These are phyloP conservation scores for Telopea speciosissima DNA, from an alignment of 177 flowering plant species.

Conservation along the genomic window DNA sequence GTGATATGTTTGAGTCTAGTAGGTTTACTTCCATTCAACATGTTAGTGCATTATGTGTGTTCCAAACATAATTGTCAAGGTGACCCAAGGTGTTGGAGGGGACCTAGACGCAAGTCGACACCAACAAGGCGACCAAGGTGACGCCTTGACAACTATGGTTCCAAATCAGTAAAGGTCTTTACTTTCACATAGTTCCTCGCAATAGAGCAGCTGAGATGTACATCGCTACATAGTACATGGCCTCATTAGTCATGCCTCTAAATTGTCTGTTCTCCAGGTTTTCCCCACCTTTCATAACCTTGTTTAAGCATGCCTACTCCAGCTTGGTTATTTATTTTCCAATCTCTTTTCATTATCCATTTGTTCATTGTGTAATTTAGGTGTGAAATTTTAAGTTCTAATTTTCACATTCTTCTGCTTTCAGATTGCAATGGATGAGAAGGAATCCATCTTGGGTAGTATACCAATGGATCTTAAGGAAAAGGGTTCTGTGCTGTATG, in stretches of 20 bases:
- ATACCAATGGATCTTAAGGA: constrained; percentile 61
- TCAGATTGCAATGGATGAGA: constrained; percentile 80
- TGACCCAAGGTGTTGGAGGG: too few relatives aligned
- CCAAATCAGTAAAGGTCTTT: not conserved
- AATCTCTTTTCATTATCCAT: not conserved
- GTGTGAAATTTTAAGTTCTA: not conserved
- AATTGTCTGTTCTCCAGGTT: not conserved
- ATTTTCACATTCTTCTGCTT: constrained; percentile 1
- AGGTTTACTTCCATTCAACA: not conserved
- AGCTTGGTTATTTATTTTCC: not conserved
- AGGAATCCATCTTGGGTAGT: constrained; percentile 66
- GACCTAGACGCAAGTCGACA: too few relatives aligned
- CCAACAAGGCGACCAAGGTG: too few relatives aligned
- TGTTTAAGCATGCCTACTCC: not conserved
- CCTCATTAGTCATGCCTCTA: not conserved
- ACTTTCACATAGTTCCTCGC: not conserved
- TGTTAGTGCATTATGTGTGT: not conserved
- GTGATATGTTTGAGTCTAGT: not conserved
- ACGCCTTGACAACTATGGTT: too few relatives aligned
- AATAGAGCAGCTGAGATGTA: not conserved
- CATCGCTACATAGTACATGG: not conserved
- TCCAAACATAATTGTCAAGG: too few relatives aligned
- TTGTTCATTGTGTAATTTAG: not conserved
- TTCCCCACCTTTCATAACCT: not conserved
- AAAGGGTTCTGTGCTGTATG: constrained; percentile 51